Evolutionary conservation across 2,329 filamentous ascomycete species (phyloP).

Genomic region (Corinectria fuckeliana): DNA sequence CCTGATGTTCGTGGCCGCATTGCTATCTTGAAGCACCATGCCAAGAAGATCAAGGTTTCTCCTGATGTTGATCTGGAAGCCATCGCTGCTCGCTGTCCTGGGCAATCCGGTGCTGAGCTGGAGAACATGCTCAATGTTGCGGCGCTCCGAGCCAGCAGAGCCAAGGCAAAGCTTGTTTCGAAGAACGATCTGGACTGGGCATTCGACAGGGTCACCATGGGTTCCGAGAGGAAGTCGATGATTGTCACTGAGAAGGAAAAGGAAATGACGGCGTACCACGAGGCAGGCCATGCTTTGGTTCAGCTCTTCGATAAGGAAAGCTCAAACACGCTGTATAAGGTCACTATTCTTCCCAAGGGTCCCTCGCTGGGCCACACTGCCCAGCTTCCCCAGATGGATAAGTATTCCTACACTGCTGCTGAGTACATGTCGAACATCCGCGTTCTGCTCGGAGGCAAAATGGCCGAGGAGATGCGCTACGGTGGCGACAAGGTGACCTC

Average conservation of each 20-base stretch:
- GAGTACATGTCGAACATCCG: conserved; percentile 85
- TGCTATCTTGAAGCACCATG: conserved; percentile 91
- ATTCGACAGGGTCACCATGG: conserved; percentile 98
- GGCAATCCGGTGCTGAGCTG: conserved; percentile 92
- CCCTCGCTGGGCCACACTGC: conserved; percentile 86
- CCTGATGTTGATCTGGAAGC: conserved; percentile 82
- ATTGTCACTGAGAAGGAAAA: conserved; percentile 94
- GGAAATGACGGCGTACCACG: conserved; percentile 93
- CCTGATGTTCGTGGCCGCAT: conserved; percentile 94
- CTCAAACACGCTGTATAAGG: conserved; percentile 87
- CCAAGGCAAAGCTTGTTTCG: conserved; percentile 76
- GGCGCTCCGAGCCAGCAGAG: conserved; percentile 90
- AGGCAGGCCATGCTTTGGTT: conserved; percentile 93
- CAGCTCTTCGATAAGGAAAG: conserved; percentile 78
- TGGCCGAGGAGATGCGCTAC: conserved; percentile 90
- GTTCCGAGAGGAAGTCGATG: conserved; percentile 87
- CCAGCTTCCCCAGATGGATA: conserved; percentile 88
- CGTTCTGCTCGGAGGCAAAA: conserved; percentile 83
- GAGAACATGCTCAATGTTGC: conserved; percentile 98
- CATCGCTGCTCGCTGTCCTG: conserved; percentile 86
- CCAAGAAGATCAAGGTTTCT: conserved; percentile 84
- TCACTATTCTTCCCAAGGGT: conserved; percentile 93
- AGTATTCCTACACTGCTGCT: conserved; percentile 84
- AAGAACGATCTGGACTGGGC: conserved; percentile 93
- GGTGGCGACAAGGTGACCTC: conserved; percentile 91